A percentile compares a stretch with the other conserved stretches of the same genome.
Conservation (phyloP, 257 asterid genomes). For the Galeopsis tetrahit region DNA sequence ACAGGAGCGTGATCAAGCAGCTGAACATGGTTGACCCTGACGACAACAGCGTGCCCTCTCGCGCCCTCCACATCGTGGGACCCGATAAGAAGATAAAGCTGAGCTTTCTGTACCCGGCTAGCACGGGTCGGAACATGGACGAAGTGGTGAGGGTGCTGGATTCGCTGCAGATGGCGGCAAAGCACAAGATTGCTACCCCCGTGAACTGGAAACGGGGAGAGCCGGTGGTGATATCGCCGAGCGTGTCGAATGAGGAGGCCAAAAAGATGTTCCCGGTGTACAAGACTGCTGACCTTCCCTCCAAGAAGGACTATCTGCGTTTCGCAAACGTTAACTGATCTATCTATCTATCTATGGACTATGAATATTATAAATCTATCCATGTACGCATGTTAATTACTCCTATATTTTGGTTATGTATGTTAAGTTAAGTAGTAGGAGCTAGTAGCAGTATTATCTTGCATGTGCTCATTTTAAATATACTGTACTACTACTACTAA, state of each 20-base stretch:
- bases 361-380: no score
- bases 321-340: slow-evolving; percentile 48
- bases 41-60: slow-evolving; percentile 68
- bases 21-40: slow-evolving; percentile 97
- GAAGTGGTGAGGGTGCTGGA: slow-evolving; percentile 84
- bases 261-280: slow-evolving; percentile 68
- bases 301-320: slow-evolving; percentile 71
- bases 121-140: slow-evolving; percentile 88
- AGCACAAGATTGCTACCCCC: slow-evolving; percentile 77
- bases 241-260: slow-evolving; percentile 61
- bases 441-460: no score
- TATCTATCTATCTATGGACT: no score
- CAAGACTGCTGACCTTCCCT: slow-evolving; percentile 58
- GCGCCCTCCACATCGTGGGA: slow-evolving; percentile 82
- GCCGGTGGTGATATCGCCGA: slow-evolving; percentile 59
- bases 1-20: slow-evolving; percentile 55
- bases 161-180: slow-evolving; percentile 56
- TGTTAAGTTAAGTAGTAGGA: no score
- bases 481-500: no score
- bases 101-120: slow-evolving; percentile 84
- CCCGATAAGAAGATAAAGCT: slow-evolving; percentile 83
- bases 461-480: no score
- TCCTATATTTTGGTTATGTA: no score
- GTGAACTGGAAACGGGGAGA: slow-evolving; percentile 87
- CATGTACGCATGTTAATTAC: no score